These are phyloP conservation scores for Cyclanthera cordifolia DNA, from an alignment of 306 rosid genomes.

Conservation along the genomic window DNA sequence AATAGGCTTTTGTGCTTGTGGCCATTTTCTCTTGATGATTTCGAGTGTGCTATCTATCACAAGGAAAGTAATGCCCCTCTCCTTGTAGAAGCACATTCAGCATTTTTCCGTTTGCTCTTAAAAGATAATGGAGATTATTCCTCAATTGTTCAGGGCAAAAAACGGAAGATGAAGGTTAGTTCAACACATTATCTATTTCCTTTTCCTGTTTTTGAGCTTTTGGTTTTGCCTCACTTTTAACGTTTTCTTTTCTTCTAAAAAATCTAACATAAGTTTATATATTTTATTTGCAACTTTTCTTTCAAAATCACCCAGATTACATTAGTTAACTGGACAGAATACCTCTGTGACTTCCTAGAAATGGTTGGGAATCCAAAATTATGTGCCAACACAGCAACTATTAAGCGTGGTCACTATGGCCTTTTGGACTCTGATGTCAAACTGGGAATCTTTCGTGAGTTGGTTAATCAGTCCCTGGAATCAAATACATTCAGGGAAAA, in stretches of 20 bases:
- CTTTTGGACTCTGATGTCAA: conserved; percentile 58
- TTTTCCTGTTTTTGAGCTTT: background rate
- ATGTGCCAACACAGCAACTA: conserved; percentile 36
- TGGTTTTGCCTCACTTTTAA: background rate
- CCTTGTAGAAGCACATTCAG: conserved; percentile 83
- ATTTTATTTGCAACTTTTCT: background rate
- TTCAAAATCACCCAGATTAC: conserved; percentile 45
- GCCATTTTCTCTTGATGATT: conserved; percentile 79
- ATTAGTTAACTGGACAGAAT: conserved; percentile 63
- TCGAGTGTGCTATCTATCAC: conserved; percentile 76
- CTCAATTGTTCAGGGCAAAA: conserved; percentile 38
- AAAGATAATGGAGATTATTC: conserved; percentile 40
- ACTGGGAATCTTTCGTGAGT: conserved; percentile 44
- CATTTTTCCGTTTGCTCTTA: conserved; percentile 68
- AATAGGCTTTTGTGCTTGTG: conserved; percentile 52
- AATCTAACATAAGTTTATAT: background rate
- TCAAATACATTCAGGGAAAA: conserved; percentile 48
- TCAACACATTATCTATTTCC: conserved; percentile 11
- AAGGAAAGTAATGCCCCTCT: conserved; percentile 58
- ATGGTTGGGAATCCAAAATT: conserved; percentile 52
- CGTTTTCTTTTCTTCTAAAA: background rate
- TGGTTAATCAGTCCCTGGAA: conserved; percentile 57
- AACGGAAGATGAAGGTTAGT: conserved; percentile 49
- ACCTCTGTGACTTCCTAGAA: conserved; percentile 71
- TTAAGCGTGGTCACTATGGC: conserved; percentile 87